phyloP scores from a whole-genome alignment of 78 protist genomes.

The Paratrimastix pyriformis region DNA sequence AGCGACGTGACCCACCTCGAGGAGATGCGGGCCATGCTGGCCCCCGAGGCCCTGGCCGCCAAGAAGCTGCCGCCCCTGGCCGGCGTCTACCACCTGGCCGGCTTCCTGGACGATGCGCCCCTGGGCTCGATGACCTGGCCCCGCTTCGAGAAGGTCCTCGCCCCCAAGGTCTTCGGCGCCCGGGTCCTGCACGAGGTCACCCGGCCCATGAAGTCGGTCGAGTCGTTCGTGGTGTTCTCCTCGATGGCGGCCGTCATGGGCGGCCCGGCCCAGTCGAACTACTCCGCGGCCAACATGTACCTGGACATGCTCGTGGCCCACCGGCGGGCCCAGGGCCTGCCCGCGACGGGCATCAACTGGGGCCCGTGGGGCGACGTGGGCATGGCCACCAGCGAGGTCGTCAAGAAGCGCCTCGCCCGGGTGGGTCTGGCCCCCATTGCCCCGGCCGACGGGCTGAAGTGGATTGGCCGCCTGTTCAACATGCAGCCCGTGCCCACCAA shows the following conservation, averaged over 20 bases:
- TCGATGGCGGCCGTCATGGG: not conserved
- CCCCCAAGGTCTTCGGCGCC: conserved; percentile 2
- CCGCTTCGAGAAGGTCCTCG: not conserved
- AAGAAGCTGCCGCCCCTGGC: not conserved
- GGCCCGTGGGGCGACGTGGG: too few species aligned
- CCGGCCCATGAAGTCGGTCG: not conserved
- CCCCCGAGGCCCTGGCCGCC: too few species aligned
- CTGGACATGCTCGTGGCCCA: not conserved
- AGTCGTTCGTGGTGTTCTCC: not conserved
- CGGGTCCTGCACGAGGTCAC: conserved; percentile 10
- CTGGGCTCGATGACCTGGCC: not conserved
- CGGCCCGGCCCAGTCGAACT: not conserved
- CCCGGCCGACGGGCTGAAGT: too few species aligned
- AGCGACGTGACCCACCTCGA: not conserved
- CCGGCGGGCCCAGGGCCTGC: too few species aligned
- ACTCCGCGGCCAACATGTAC: conserved; percentile 4
- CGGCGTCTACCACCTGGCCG: conserved; percentile 3
- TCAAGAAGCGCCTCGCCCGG: too few species aligned
- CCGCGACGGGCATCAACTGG: too few species aligned
- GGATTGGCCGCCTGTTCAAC: too few species aligned
- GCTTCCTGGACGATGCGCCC: not conserved
- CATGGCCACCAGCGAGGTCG: too few species aligned
- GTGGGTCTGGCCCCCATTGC: too few species aligned
- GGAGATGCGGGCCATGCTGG: conserved; percentile 4
- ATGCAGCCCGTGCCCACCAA: too few species aligned